These are phyloP conservation scores for Scedosporium boydii DNA, from an alignment of 2,329 filamentous ascomycete species.

Conservation along the genomic window DNA sequence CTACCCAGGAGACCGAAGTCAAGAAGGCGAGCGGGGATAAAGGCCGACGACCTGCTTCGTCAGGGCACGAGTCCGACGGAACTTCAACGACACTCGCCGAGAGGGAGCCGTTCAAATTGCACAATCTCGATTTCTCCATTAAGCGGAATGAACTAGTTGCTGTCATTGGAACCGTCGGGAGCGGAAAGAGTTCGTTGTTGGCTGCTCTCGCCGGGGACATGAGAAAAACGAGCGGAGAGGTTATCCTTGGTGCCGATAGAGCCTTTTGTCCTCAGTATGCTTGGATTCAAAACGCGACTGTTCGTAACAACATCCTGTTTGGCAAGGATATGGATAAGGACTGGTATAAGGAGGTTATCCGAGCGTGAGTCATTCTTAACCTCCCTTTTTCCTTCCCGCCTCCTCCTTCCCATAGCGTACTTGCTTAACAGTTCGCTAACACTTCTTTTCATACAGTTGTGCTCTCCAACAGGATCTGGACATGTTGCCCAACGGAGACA, in stretches of 20 bases:
- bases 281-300: conserved; percentile 90
- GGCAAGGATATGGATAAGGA: conserved; percentile 64
- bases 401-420: neutral
- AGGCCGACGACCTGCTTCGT: conserved; percentile 19
- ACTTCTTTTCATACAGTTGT: conserved; percentile 38
- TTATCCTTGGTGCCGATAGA: conserved; percentile 67
- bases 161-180: conserved; percentile 82
- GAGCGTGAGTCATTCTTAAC: conserved; percentile 44
- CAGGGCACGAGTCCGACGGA: conserved; percentile 36
- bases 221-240: conserved; percentile 67
- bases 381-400: neutral
- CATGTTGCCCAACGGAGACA: conserved; percentile 82
- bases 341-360: conserved; percentile 80
- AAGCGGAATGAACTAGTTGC: conserved; percentile 70
- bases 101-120: conserved; percentile 62
- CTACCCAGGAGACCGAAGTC: conserved; percentile 41
- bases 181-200: conserved; percentile 82
- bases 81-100: conserved; percentile 46
- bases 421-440: conserved; percentile 4
- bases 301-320: conserved; percentile 85
- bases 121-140: conserved; percentile 56
- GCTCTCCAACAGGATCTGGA: conserved; percentile 78
- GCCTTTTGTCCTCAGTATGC: conserved; percentile 95
- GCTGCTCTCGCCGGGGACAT: conserved; percentile 89
- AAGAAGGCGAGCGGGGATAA: conserved; percentile 35